Conservation (phyloP, 1,139 yeast genomes). For the Pichia sp. region DNA sequence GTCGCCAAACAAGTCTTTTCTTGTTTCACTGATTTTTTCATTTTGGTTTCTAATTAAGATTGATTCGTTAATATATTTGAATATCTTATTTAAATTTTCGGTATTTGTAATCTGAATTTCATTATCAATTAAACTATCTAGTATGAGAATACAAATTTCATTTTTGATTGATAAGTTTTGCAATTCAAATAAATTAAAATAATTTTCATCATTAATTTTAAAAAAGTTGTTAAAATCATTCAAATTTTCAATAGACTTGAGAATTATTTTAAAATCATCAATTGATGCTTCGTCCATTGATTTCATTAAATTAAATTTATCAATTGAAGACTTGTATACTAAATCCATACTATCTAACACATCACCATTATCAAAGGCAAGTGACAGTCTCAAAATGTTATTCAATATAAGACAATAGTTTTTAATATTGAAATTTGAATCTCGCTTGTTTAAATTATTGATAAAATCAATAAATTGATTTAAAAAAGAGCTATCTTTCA, state of each 20-base stretch:
- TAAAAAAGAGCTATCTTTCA: conserved; percentile 36
- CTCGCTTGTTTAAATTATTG: conserved; percentile 43
- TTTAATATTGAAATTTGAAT: conserved; percentile 58
- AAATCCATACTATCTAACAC: conserved; percentile 55
- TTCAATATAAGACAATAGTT: conserved; percentile 64
- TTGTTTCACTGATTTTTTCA: conserved; percentile 7
- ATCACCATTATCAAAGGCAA: conserved; percentile 37
- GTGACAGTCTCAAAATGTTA: conserved; percentile 56
- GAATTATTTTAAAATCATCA: conserved; percentile 50
- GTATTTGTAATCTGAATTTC: conserved; percentile 24
- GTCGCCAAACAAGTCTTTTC: conserved; percentile 31
- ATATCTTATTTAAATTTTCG: conserved; percentile 41
- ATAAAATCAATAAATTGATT: conserved; percentile 63
- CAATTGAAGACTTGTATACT: conserved; percentile 54
- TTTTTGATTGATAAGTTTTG: conserved; percentile 34
- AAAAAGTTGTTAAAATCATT: conserved; percentile 26
- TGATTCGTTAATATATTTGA: conserved; percentile 34
- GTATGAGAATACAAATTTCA: conserved; percentile 39
- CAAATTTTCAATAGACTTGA: conserved; percentile 47
- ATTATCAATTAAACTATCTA: conserved; percentile 34
- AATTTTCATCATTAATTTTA: conserved; percentile 34
- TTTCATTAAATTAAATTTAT: conserved; percentile 35
- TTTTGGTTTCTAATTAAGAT: conserved; percentile 18
- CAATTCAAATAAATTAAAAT: conserved; percentile 39
- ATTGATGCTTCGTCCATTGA: conserved; percentile 28